Evolutionary conservation across 345 rosid species (phyloP), one percentile per base, ranked within the genome.

Genomic region (Corchorus olitorius): DNA sequence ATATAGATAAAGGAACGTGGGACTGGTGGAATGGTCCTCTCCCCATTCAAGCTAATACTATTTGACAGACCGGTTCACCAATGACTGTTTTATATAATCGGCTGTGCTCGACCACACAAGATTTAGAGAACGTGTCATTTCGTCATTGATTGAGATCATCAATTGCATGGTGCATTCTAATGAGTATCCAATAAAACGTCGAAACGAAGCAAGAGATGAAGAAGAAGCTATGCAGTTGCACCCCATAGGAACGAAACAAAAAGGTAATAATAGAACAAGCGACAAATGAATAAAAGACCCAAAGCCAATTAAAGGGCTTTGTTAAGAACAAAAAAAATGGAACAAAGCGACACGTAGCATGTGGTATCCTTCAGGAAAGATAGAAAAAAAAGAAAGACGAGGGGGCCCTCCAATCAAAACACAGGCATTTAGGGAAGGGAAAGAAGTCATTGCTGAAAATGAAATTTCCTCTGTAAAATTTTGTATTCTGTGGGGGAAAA

Each of bases 321-420:
- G 27, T 27, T 27, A 27, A 27, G 27, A 27, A 27, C 27, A 27
- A 27, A 27, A 27, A 27, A 27, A 27, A 27, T 27, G 27, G 27
- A 27, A 1, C 27, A 27, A 27, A 27, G 27, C 76, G 68, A 73
- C 76, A 60, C 68, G 76, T 73, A 46, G 68, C 76, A 9, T 46
- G 4, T 46, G 27, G 6, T 73, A 55, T 73, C n/a, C 43, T 65
- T 20, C 3, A 8, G n/a, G 14, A 39, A 3, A 39, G 43, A 39
- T 39, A 4, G 11, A 35, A 33, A 13, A 56, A 33, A 19, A 0
- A 13, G 34, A 68, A 22, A 50, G 4, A 3, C 4, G 17, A 0
- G 10, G 11, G 8, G 46, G 45, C 13, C 72, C 58, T 3, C 49
- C 3, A 14, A 53, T 39, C 43, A 39, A 39, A 39, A 15, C 27